Percentiles rank a stretch among this genome's conserved stretches.
Evolutionary conservation across 2,329 filamentous ascomycete species (phyloP).

Genomic region (Penicillium polonicum): DNA sequence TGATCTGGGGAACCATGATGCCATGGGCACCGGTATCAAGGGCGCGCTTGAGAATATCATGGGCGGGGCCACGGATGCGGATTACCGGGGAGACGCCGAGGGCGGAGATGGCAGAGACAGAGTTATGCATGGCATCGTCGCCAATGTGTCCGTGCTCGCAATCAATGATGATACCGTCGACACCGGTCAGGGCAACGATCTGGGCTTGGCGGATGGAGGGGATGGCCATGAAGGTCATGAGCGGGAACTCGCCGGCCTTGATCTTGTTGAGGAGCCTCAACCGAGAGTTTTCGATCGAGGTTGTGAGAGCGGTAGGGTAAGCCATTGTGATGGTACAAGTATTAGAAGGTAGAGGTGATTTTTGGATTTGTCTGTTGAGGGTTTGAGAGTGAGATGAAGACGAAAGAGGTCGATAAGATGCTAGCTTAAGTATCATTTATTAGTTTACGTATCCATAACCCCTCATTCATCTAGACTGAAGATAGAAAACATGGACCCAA

Average conservation of each 20-base stretch:
- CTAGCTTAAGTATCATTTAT: conserved; percentile 1
- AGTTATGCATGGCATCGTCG: conserved; percentile 32
- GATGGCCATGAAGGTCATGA: conserved; percentile 53
- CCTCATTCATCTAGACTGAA: not conserved
- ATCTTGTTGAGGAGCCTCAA: conserved; percentile 48
- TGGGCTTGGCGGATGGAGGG: conserved; percentile 51
- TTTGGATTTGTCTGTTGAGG: not conserved
- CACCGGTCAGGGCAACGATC: conserved; percentile 60
- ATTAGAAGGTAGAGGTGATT: not conserved
- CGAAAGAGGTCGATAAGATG: not conserved
- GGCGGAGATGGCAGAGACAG: conserved; percentile 26
- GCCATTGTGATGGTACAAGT: conserved; percentile 7
- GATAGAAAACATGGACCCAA: not conserved
- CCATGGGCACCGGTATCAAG: conserved; percentile 42
- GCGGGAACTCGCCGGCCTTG: conserved; percentile 39
- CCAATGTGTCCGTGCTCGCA: conserved; percentile 31
- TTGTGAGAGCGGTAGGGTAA: conserved; percentile 34
- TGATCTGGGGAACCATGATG: conserved; percentile 43
- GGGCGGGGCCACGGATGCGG: conserved; percentile 21
- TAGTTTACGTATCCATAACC: not conserved
- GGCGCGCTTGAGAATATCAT: conserved; percentile 28
- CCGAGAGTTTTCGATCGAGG: conserved; percentile 42
- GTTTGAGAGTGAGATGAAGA: not conserved
- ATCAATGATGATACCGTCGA: conserved; percentile 64
- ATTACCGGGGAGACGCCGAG: conserved; percentile 27